Evolutionary conservation across 129 eudicot species (phyloP).

Genomic region (Sambucus nigra): DNA sequence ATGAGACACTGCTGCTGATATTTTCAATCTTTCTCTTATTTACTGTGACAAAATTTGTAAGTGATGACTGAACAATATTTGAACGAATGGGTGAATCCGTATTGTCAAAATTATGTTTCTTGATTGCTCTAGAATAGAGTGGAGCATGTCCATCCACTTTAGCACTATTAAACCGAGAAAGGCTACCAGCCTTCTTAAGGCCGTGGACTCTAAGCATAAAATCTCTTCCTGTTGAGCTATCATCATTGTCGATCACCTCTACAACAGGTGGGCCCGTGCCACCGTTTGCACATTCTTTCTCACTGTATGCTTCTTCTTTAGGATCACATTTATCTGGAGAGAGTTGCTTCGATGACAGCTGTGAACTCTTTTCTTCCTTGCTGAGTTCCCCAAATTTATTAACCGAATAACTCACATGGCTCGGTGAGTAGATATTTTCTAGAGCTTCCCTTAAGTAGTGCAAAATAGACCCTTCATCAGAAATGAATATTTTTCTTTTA

Average conservation of each 20-base stretch:
- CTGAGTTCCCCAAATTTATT: constrained; percentile 36
- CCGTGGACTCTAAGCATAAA: constrained; percentile 28
- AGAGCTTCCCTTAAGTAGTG: constrained; percentile 63
- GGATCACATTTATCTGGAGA: constrained; percentile 19
- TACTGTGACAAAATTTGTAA: constrained; percentile 55
- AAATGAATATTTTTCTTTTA: constrained; percentile 70
- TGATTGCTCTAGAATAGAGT: constrained; percentile 16
- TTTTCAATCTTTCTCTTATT: constrained; percentile 80
- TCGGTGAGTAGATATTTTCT: constrained; percentile 63
- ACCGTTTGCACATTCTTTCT: constrained; percentile 16
- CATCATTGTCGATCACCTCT: constrained; percentile 16
- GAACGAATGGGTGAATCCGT: constrained; percentile 16
- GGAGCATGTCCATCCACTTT: constrained; percentile 18
- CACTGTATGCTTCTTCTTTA: constrained; percentile 16
- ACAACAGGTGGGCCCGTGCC: constrained; percentile 24
- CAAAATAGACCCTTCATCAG: constrained; percentile 69
- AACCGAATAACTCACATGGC: constrained; percentile 44
- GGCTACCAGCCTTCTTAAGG: constrained; percentile 24
- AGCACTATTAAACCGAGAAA: constrained; percentile 16
- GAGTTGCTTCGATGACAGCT: constrained; percentile 16
- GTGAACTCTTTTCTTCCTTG: constrained; percentile 23
- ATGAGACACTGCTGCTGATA: constrained; percentile 39
- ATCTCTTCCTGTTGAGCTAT: constrained; percentile 28
- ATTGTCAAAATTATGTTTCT: constrained; percentile 16
- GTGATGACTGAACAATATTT: constrained; percentile 50